phyloP scores from a whole-genome alignment of 2,329 filamentous ascomycete genomes.

The Cytospora piceicola region DNA sequence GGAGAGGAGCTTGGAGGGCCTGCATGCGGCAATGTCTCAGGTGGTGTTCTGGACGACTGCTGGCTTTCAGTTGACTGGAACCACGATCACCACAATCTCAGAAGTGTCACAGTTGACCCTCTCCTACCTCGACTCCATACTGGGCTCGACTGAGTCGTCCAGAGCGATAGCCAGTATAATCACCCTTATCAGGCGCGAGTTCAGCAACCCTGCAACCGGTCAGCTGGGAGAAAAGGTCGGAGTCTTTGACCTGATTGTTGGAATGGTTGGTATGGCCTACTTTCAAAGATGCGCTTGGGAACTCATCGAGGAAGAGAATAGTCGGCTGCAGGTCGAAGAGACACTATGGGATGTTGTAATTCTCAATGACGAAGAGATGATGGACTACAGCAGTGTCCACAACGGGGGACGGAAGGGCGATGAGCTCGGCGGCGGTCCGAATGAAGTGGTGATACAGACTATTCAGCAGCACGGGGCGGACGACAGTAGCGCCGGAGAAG shows the following conservation, averaged over 20 bases:
- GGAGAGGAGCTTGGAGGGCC: slow-evolving; percentile 58
- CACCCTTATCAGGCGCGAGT: slow-evolving; percentile 65
- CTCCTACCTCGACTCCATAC: slow-evolving; percentile 64
- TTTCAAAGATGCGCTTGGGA: slow-evolving; percentile 61
- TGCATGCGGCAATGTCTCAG: slow-evolving; percentile 61
- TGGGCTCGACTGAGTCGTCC: slow-evolving; percentile 71
- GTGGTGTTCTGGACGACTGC: slow-evolving; percentile 65
- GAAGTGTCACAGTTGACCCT: slow-evolving; percentile 62
- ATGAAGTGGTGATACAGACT: slow-evolving; percentile 40
- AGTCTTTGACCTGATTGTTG: slow-evolving; percentile 63
- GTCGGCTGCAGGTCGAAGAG: slow-evolving; percentile 55
- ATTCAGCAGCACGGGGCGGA: slow-evolving; percentile 42
- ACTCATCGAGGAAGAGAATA: slow-evolving; percentile 53
- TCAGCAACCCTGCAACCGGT: slow-evolving; percentile 65
- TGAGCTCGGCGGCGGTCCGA: slow-evolving; percentile 33
- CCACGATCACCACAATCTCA: slow-evolving; percentile 57
- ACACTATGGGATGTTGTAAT: slow-evolving; percentile 70
- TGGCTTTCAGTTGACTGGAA: slow-evolving; percentile 61
- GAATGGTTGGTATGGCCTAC: slow-evolving; percentile 64
- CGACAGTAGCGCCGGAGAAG: slow-evolving; percentile 42
- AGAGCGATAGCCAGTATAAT: slow-evolving; percentile 70
- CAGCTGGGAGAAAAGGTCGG: slow-evolving; percentile 62
- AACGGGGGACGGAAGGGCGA: slow-evolving; percentile 34
- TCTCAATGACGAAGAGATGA: slow-evolving; percentile 59
- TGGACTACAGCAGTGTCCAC: slow-evolving; percentile 49